Evolutionary conservation across 2,329 filamentous ascomycete species (phyloP), one percentile per base, ranked within the genome.

Genomic region (Penicillium sp.): DNA sequence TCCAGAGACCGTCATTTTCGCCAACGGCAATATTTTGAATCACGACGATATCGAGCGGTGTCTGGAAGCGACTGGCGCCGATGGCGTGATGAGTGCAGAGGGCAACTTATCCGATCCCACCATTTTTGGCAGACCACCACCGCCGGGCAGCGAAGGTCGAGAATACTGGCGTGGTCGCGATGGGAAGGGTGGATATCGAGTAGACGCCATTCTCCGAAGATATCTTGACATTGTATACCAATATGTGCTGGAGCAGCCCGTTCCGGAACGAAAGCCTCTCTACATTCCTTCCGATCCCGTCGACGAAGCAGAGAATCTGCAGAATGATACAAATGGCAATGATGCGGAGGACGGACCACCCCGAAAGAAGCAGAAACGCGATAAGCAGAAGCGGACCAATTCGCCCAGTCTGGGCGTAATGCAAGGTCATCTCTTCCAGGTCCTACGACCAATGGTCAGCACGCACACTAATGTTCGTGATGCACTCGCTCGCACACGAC

Each of bases 41-140:
- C 78, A 85, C 49, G 83, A 76, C 0, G 91, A 98, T 65, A 74
- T 98, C 9, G 79, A 85, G 43, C 73, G 73, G 18, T 97, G 91
- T 62, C 73, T 98, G 18, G 80, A 83, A 43, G 88, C 78, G 4
- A 98, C 93, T 1, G 90, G 90, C 1, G 91, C 85, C 1, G 93
- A 98, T 66, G 93, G 80, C 13, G 82, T 98, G 44, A 97, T 98
- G 93, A 91, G 86, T 57, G 93, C 93, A 4, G 93, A 98, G 70
- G 93, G 90, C 0, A 95, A 96, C 64, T 77, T 98, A 0, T 91
- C 89, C 62, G 89, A 98, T 64, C 93, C 93, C 0, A 83, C 82
- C 2, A 85, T 98, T 38, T 98, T 98, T 63, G 82, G 85, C 11
- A 71, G 75, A 29, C 76, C 82, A 12, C 89, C 89, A 0, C 66